Evolutionary conservation across 2,329 filamentous ascomycete genomes (phyloP).

Genomic region (Neopestalotiopsis sp.): DNA sequence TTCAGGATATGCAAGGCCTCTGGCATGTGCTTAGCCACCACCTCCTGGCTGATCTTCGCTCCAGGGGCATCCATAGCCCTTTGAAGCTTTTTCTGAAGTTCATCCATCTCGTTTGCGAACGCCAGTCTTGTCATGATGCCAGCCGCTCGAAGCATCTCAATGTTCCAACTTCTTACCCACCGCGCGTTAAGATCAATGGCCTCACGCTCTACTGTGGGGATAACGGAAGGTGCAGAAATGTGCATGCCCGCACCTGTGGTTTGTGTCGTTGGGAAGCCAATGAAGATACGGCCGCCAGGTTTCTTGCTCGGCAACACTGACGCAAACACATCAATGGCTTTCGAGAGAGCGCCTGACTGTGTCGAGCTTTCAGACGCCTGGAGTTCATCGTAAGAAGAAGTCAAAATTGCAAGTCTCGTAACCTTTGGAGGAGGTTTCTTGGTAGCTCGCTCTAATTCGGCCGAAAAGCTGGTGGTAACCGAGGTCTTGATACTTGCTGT

Average conservation of each 20-base stretch:
- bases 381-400: slow-evolving; percentile 86
- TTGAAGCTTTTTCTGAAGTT: slow-evolving; percentile 68
- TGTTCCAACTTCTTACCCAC: slow-evolving; percentile 94
- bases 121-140: slow-evolving; percentile 89
- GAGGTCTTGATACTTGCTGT: slow-evolving; percentile 82
- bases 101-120: slow-evolving; percentile 85
- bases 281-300: slow-evolving; percentile 85
- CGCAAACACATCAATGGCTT: slow-evolving; percentile 80
- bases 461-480: slow-evolving; percentile 73
- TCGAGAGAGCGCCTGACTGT: slow-evolving; percentile 50
- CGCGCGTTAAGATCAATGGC: slow-evolving; percentile 96
- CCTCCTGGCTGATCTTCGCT: slow-evolving; percentile 63
- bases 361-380: slow-evolving; percentile 65
- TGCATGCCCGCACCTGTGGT: slow-evolving; percentile 94
- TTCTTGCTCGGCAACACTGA: slow-evolving; percentile 89
- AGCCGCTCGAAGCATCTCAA: slow-evolving; percentile 88
- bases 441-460: slow-evolving; percentile 91
- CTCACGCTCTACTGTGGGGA: slow-evolving; percentile 95
- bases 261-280: slow-evolving; percentile 96
- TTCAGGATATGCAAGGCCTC: slow-evolving; percentile 83
- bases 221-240: slow-evolving; percentile 93
- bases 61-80: slow-evolving; percentile 47
- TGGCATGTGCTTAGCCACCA: slow-evolving; percentile 72
- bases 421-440: slow-evolving; percentile 94
- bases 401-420: slow-evolving; percentile 85